Evolutionary conservation across 2,329 filamentous ascomycete species (phyloP).

Genomic region (Aspergillus pseudonomiae): DNA sequence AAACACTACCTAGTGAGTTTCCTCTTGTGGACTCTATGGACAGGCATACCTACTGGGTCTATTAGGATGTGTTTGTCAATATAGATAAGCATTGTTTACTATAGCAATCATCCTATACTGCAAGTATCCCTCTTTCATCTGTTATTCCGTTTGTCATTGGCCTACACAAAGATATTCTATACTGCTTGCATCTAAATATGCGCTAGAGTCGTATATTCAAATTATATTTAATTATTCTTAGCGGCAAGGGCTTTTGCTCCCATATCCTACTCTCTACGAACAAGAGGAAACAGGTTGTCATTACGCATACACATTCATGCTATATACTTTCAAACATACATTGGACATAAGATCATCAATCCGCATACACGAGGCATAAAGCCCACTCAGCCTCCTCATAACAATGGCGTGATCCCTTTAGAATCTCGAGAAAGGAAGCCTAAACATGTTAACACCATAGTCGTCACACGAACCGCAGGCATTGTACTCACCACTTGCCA

Average conservation of each 20-base stretch:
- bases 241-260: too few relatives aligned
- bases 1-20: background rate
- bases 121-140: too few relatives aligned
- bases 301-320: background rate
- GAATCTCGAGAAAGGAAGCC: constrained; percentile 47
- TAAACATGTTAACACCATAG: constrained; percentile 25
- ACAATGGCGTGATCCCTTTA: background rate
- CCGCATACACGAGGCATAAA: background rate
- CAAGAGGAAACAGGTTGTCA: background rate
- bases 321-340: background rate
- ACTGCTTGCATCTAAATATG: too few relatives aligned
- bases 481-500: constrained; percentile 72
- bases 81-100: background rate
- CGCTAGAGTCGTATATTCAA: too few relatives aligned
- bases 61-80: background rate
- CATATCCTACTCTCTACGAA: background rate
- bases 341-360: background rate
- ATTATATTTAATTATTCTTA: too few relatives aligned
- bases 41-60: background rate
- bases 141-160: too few relatives aligned
- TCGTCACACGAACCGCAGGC: background rate
- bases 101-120: too few relatives aligned
- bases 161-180: too few relatives aligned
- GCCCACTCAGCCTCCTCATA: too few relatives aligned
- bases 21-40: background rate